A percentile compares a stretch with the other conserved stretches of the same genome.
phyloP scores from a whole-genome alignment of 2,329 filamentous ascomycete genomes.

The Atkinsonella hypoxylon region DNA sequence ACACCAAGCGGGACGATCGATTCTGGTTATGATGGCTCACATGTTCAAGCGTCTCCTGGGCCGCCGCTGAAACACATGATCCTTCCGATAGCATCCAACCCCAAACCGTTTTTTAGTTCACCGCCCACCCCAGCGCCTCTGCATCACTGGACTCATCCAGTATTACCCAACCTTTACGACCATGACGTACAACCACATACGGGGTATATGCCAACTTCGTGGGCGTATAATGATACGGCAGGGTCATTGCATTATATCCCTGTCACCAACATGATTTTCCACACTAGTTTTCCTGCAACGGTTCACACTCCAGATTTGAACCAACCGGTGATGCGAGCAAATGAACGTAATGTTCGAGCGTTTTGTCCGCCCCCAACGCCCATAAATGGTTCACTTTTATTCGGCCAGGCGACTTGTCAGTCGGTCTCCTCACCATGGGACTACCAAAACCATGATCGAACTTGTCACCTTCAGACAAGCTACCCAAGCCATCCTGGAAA shows the following conservation, averaged over 20 bases:
- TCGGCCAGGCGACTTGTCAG: constrained; percentile 17
- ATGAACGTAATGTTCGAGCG: constrained; percentile 26
- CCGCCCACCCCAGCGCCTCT: constrained; percentile 6
- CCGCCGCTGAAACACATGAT: constrained; percentile 77
- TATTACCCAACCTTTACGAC: constrained; percentile 2
- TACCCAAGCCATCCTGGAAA: background rate
- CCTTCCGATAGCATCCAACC: constrained; percentile 40
- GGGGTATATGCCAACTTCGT: background rate
- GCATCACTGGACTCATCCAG: constrained; percentile 3
- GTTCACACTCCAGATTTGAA: constrained; percentile 12
- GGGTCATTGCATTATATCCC: background rate
- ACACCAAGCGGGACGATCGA: constrained; percentile 90
- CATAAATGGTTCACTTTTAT: constrained; percentile 18
- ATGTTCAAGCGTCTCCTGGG: constrained; percentile 58
- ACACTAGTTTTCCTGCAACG: constrained; percentile 4
- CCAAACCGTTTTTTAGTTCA: constrained; percentile 10
- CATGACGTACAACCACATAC: background rate
- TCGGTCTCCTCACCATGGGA: constrained; percentile 7
- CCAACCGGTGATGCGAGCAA: constrained; percentile 22
- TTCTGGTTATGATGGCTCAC: constrained; percentile 80
- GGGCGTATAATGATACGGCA: background rate
- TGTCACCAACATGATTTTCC: background rate
- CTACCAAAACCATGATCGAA: constrained; percentile 2
- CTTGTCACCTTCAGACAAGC: background rate
- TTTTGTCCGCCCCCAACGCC: constrained; percentile 25